Percentiles rank a stretch among this genome's conserved stretches.
Evolutionary conservation across 495 filamentous ascomycete species (phyloP).

Genomic region (Trichoderma erinaceum): DNA sequence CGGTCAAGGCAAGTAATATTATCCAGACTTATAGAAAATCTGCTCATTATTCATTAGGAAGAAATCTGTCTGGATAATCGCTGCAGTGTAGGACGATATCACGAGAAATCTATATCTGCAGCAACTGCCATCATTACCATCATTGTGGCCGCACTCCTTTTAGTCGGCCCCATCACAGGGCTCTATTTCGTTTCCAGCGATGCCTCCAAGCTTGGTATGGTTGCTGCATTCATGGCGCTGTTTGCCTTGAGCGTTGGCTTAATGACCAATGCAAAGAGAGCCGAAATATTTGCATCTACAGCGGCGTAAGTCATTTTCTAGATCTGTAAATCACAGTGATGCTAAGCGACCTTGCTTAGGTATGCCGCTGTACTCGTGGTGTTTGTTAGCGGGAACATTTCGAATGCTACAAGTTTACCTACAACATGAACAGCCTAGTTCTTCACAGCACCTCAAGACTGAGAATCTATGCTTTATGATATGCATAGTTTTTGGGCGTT

Average conservation of each 20-base stretch:
- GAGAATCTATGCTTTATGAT: not conserved
- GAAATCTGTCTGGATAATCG: constrained; percentile 10
- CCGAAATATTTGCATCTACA: constrained; percentile 20
- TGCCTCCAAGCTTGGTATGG: constrained; percentile 14
- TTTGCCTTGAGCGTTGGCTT: constrained; percentile 19
- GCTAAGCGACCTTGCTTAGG: not conserved
- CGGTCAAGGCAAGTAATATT: not conserved
- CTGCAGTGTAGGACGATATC: constrained; percentile 15
- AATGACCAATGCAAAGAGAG: constrained; percentile 20
- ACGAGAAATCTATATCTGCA: constrained; percentile 13
- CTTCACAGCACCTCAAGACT: not conserved
- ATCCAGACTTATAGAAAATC: not conserved
- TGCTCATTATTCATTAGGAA: not conserved
- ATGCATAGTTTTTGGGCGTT: not conserved
- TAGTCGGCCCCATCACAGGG: constrained; percentile 19
- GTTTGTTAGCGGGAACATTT: constrained; percentile 17
- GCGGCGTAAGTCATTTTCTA: constrained; percentile 17
- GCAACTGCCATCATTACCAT: constrained; percentile 16
- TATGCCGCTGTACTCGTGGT: constrained; percentile 22
- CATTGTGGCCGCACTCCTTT: constrained; percentile 14
- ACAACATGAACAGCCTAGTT: not conserved
- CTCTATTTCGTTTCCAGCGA: constrained; percentile 17
- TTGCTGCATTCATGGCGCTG: constrained; percentile 17
- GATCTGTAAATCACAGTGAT: not conserved
- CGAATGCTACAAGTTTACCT: not conserved